Evolutionary conservation across 768 basidiomycete genomes (phyloP).

Genomic region (Leucogyrophana mollusca): DNA sequence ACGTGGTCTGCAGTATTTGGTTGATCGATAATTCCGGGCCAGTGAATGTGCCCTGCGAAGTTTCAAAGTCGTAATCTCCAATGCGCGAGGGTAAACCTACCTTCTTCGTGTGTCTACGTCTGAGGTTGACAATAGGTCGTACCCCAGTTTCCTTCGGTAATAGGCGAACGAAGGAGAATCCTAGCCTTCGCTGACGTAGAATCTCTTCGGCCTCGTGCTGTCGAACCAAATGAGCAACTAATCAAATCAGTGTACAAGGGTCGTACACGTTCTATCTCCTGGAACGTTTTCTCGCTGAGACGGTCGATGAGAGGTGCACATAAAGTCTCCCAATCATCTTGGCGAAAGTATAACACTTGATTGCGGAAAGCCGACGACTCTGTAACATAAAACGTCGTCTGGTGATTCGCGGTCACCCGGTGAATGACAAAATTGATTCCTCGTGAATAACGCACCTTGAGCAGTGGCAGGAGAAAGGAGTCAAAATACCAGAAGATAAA

Average conservation of each 20-base stretch:
- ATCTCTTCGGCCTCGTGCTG: constrained; percentile 67
- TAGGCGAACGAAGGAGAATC: constrained; percentile 83
- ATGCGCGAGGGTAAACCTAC: constrained; percentile 13
- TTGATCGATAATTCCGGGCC: constrained; percentile 70
- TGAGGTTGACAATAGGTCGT: constrained; percentile 90
- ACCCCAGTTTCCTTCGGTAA: constrained; percentile 96
- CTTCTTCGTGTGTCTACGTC: constrained; percentile 41
- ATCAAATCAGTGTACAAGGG: not conserved
- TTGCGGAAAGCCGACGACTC: constrained; percentile 86
- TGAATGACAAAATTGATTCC: too few relatives aligned
- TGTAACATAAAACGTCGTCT: constrained; percentile 95
- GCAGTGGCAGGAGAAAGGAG: constrained; percentile 72
- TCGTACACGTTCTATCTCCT: constrained; percentile 64
- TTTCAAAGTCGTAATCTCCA: not conserved
- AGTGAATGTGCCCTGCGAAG: constrained; percentile 27
- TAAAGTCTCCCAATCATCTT: constrained; percentile 88
- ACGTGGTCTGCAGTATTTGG: constrained; percentile 78
- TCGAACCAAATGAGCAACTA: not conserved
- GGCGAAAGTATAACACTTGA: constrained; percentile 85
- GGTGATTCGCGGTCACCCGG: too few relatives aligned
- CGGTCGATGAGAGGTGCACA: constrained; percentile 79
- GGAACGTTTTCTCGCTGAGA: constrained; percentile 70
- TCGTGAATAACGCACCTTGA: constrained; percentile 67
- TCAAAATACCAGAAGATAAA: constrained; percentile 96
- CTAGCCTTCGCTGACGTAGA: constrained; percentile 68